Base-by-base conservation (phyloP, 768 basidiomycete genomes). In the Pisolithus sp. region DNA sequence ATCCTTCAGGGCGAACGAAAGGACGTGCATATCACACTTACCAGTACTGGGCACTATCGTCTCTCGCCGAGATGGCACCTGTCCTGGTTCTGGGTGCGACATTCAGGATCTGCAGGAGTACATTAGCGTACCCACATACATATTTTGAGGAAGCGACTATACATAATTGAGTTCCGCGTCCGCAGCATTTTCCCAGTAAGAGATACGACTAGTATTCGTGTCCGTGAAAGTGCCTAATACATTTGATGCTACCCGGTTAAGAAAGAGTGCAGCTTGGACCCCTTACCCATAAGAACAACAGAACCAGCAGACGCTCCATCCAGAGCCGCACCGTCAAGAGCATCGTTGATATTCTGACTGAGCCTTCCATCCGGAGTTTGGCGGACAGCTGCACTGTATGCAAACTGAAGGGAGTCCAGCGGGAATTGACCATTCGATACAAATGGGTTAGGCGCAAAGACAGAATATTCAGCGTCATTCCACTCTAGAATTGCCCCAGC, bases 11-110 rank as follows among this genome's bases (percentile, higher is more conserved):
- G 15, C 4, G n/a, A 24, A n/a, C 26, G 24, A 8, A 18, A 8
- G 15, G 12, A 28, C 31, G 8, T 26, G 30, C 23, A 53, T n/a
- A 18, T 10, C 18, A 34, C 34, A 15, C 43, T 45, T 28, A 61
- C 64, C 64, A 73, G 52, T 67, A 63, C 55, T 72, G 69, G 39
- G 55, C 53, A 46, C 63, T 52, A 44, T 69, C 66, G 21, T 57
- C 57, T 10, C 74, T 66, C 50, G 74, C 73, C 2, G 70, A 72
- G 47, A 75, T 74, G 8, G 73, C 74, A 13, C 73, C 74, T 6
- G 61, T 62, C 5, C 63, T 57, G 23, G 68, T 63, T n/a, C 66
- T 62, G 10, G 66, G 67, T 5, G 60, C 67, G 15, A 46, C 52
- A 38, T 64, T 57, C 37, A 66, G 53, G 15, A 67, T 21, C 61